A percentile compares a stretch with the other conserved stretches of the same genome.
phyloP scores from a whole-genome alignment of 768 basidiomycete genomes.

The Hericium erinaceus region DNA sequence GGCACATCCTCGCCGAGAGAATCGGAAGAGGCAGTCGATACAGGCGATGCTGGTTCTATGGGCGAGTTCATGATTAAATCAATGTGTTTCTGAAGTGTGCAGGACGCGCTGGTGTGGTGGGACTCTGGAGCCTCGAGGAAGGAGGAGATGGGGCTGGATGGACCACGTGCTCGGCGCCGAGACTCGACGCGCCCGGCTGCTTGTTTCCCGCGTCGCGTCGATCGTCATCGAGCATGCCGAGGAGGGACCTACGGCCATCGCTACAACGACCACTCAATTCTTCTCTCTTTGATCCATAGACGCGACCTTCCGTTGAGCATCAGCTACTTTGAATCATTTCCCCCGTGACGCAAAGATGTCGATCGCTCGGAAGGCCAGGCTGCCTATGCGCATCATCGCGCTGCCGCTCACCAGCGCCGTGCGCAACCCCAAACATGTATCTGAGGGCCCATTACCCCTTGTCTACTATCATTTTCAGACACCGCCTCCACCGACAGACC shows the following conservation, averaged over 20 bases:
- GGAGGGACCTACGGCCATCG: too few species aligned
- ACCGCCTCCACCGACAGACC: constrained; percentile 16
- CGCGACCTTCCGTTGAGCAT: too few species aligned
- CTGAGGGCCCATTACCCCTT: constrained; percentile 15
- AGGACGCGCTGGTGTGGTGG: not conserved
- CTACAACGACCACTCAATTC: too few species aligned
- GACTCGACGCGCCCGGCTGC: not conserved
- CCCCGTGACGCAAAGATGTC: constrained; percentile 5
- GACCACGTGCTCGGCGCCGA: not conserved
- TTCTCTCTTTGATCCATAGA: too few species aligned
- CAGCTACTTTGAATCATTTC: not conserved
- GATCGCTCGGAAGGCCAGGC: constrained; percentile 6
- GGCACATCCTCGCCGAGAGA: constrained; percentile 9
- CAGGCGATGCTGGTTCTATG: constrained; percentile 15
- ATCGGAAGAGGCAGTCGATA: constrained; percentile 15
- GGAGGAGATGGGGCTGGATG: not conserved
- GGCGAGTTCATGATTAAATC: constrained; percentile 14
- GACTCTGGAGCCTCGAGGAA: not conserved
- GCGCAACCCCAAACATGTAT: constrained; percentile 2
- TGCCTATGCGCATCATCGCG: constrained; percentile 36
- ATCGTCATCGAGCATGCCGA: too few species aligned
- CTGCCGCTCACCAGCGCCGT: constrained; percentile 30
- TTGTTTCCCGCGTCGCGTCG: not conserved
- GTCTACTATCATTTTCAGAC: constrained; percentile 35
- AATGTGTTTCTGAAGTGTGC: too few species aligned